These are phyloP conservation scores for Alternaria sp. DNA, from an alignment of 2,329 filamentous ascomycete species.

Conservation along the genomic window DNA sequence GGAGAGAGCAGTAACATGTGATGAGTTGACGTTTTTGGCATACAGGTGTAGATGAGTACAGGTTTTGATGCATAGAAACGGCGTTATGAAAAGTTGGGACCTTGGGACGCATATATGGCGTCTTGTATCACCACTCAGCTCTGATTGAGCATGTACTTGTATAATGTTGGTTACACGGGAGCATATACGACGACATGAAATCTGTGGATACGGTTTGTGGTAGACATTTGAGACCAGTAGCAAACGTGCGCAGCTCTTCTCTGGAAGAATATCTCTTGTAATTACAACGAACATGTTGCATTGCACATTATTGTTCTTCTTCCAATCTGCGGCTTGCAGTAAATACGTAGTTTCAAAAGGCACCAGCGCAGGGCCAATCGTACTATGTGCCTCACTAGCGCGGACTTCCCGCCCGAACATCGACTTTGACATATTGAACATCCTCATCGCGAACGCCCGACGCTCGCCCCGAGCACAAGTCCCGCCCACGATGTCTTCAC, in stretches of 20 bases:
- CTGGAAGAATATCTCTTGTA: neutral
- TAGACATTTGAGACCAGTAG: neutral
- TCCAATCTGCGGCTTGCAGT: neutral
- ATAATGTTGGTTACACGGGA: constrained; percentile 7
- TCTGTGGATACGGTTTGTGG: neutral
- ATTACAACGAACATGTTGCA: neutral
- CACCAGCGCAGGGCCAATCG: neutral
- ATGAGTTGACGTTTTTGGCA: constrained; percentile 5
- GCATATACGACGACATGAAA: constrained; percentile 11
- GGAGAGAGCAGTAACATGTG: constrained; percentile 55
- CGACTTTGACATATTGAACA: constrained; percentile 19
- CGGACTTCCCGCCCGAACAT: constrained; percentile 16
- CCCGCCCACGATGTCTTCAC: constrained; percentile 22
- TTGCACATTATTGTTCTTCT: neutral
- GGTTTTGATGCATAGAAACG: constrained; percentile 18
- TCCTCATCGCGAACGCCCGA: constrained; percentile 15
- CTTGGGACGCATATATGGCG: constrained; percentile 12
- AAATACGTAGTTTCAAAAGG: neutral
- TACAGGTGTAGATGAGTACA: constrained; percentile 15
- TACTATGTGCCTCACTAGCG: constrained; percentile 20
- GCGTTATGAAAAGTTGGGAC: constrained; percentile 14
- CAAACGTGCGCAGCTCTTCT: neutral
- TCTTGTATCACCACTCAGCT: constrained; percentile 16
- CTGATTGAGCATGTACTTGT: constrained; percentile 15
- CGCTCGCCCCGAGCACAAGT: constrained; percentile 8